Base-by-base conservation (phyloP, 75 land plant species). In the Selaginella tamariscina region DNA sequence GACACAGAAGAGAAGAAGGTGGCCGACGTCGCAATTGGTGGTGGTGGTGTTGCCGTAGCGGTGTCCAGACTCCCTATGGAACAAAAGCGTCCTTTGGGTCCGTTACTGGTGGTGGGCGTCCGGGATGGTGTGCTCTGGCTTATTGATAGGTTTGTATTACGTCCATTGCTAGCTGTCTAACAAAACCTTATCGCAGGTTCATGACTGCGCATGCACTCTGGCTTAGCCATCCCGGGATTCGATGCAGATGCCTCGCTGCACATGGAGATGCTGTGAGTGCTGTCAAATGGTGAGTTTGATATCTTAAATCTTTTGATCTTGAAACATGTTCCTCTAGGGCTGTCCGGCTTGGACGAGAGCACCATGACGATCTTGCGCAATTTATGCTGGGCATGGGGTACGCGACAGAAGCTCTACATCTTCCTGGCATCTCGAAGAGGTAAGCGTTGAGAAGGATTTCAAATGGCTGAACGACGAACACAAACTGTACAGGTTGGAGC, bases 201-300 rank as follows among this genome's bases (percentile, higher is more conserved):
- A 89, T 89, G 91, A 75, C 78, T 73, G 99, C 96, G 2, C 99
- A 95, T 79, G 96, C 96, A 0, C 73, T 95, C 64, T 82, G 85
- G 0, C 80, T 95, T 15, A 87, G 87, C 70, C 99, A 95, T 85
- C 99, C 99, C 66, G 99, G 99, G 39, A 90, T 95, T 54, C 88
- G 96, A 9, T 95, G 99, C 62, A 88, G 99, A 27, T 95, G 99
- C 72, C 88, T 95, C 68, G 96, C 99, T 69, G 99, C 99, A 0
- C 80, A 87, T 82, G 99, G 99, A 63, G 99, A 95, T 85, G 88
- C 99, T 69, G 88, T 95, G 54, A 95, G 99, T 82, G 96, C 99
- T 65, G 99, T 95, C 30, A 90, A 95, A 84, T 90, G 99, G 97
- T 86, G 81, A 29, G 67, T 22, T 24, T 11, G 27, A 11, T 21